Base-by-base conservation (phyloP, 495 filamentous ascomycete genomes). In the Xylaria nigripes region DNA sequence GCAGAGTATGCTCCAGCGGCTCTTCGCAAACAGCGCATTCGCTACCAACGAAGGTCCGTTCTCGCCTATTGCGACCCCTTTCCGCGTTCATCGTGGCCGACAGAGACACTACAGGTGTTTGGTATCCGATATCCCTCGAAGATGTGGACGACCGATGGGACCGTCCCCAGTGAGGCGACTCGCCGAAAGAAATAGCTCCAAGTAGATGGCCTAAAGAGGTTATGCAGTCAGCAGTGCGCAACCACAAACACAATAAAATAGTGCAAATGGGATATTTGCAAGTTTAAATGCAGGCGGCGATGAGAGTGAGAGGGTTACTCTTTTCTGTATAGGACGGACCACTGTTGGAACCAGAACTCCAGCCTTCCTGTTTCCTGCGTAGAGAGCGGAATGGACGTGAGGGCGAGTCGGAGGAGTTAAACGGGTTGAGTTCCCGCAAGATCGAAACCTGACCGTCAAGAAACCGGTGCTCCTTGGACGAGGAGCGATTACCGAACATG, bases 1-100 rank as follows among this genome's bases (percentile, higher is more conserved):
- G 87, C 38, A 99, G 76, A 12, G 90, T 99, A 65, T 99, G 93
- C 66, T 99, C 93, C 57, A 99, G 72, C 8, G 92, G 94, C 67
- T 99, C 93, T 64, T 99, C 93, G 68, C 93, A 99, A 12, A 96
- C 90, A 45, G 92, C 89, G 69, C 93, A 99, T 71, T 92, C 86
- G 66, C 82, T 89, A 44, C 93, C 93, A 43, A 97, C 85, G 66
- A 96, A 99, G 1, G 94, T 99, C 64, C 93, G 81, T 70, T 96
- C 94, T 56, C 92, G 78, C 69, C 94, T 81, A 54, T 84, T 86
- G 24, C 89, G 83, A 55, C 80, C 83, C 59, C 90, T 80, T 61
- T 96, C 90, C 21, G 88, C 80, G 64, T 83, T 88, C 58, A 89
- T 83, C 75, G 83, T 89, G 61, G 62, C 62, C 27, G 60, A 58